Evolutionary conservation across 2,329 filamentous ascomycete genomes (phyloP).

Genomic region (Sclerotinia nivalis): DNA sequence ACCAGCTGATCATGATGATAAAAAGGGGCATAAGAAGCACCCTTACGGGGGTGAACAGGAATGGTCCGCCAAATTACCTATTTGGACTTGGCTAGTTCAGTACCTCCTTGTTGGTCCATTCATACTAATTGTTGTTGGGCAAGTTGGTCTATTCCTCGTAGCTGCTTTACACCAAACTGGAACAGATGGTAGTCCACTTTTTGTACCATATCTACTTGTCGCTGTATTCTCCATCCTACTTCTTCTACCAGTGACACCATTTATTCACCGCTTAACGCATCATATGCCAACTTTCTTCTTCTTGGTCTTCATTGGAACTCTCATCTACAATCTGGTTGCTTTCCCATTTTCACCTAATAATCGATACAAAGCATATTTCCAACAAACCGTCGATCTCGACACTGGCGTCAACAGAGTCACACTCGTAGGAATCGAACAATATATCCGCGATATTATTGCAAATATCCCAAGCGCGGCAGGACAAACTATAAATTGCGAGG

Average conservation of each 20-base stretch:
- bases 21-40: constrained; percentile 41
- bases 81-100: constrained; percentile 86
- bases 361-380: constrained; percentile 84
- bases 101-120: constrained; percentile 79
- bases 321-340: constrained; percentile 81
- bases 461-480: constrained; percentile 71
- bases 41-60: constrained; percentile 73
- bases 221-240: constrained; percentile 69
- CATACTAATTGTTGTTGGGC: constrained; percentile 72
- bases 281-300: constrained; percentile 79
- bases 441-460: constrained; percentile 64
- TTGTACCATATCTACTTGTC: constrained; percentile 71
- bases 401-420: constrained; percentile 68
- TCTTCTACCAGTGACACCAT: constrained; percentile 75
- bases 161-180: constrained; percentile 77
- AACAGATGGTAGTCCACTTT: constrained; percentile 73
- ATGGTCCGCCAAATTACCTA: constrained; percentile 79
- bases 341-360: constrained; percentile 84
- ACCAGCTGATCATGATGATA: constrained; percentile 29
- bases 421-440: constrained; percentile 67
- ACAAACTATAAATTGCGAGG: constrained; percentile 56
- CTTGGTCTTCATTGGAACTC: constrained; percentile 68
- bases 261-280: constrained; percentile 81
- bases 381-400: constrained; percentile 78
- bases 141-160: constrained; percentile 72